Evolutionary conservation across 2,329 filamentous ascomycete species (phyloP).

Genomic region (Colletotrichum filicis): DNA sequence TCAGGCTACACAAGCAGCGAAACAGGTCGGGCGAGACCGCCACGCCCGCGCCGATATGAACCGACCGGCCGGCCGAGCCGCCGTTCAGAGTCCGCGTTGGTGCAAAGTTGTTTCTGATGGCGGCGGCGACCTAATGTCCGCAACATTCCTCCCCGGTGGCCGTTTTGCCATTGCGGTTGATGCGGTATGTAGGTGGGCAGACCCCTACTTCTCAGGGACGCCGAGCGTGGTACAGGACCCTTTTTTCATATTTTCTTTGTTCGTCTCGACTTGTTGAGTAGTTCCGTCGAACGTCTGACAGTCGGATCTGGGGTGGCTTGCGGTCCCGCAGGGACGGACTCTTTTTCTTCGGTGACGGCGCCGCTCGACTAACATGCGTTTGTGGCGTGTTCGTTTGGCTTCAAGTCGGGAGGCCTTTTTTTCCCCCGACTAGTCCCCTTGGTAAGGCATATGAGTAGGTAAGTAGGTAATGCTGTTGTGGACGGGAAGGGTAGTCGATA

Average conservation of each 20-base stretch:
- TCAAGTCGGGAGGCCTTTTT: not conserved
- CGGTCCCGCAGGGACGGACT: not conserved
- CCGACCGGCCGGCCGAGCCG: not conserved
- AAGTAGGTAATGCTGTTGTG: not conserved
- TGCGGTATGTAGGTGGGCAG: not conserved
- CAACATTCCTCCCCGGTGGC: not conserved
- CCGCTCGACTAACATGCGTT: not conserved
- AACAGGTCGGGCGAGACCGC: constrained; percentile 10
- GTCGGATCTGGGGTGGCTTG: not conserved
- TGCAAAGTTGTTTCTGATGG: not conserved
- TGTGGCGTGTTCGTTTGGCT: constrained; percentile 8
- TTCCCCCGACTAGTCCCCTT: not conserved
- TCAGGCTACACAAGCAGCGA: not conserved
- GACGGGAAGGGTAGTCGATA: not conserved
- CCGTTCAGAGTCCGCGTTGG: not conserved
- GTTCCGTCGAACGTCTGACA: not conserved
- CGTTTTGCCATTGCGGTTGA: not conserved
- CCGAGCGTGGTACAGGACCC: not conserved
- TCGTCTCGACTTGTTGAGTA: not conserved
- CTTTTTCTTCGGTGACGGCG: not conserved
- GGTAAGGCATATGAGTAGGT: not conserved
- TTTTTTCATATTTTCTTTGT: not conserved
- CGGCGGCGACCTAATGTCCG: not conserved
- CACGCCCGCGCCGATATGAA: constrained; percentile 3
- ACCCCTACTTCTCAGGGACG: not conserved